Evolutionary conservation across 2,329 filamentous ascomycete species (phyloP).

Genomic region (Catunica adiposa): DNA sequence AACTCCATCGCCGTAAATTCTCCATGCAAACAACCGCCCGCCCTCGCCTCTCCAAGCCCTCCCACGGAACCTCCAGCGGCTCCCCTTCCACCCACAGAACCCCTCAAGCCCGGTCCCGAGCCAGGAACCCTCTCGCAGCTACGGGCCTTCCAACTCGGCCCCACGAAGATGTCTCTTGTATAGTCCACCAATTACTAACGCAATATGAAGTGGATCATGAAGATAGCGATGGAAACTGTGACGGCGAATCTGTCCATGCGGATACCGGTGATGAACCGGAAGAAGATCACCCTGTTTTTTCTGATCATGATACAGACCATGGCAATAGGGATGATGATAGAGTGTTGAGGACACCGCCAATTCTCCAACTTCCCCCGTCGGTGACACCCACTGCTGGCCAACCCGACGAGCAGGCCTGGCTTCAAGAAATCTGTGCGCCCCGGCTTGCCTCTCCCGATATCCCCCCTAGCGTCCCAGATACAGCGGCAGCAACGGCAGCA

Average conservation of each 20-base stretch:
- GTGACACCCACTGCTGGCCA: not conserved
- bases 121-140: not conserved
- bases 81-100: too few species aligned
- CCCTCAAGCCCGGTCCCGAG: too few species aligned
- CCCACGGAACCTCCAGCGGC: not conserved
- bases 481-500: too few species aligned
- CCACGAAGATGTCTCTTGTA: not conserved
- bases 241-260: not conserved
- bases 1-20: conserved; percentile 47
- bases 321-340: too few species aligned
- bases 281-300: too few species aligned
- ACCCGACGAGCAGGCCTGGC: not conserved
- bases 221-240: not conserved
- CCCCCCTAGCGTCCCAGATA: too few species aligned
- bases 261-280: not conserved
- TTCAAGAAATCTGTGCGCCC: too few species aligned
- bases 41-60: not conserved
- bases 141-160: not conserved
- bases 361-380: not conserved
- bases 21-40: conserved; percentile 37
- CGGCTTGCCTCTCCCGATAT: not conserved
- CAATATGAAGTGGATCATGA: not conserved
- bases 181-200: not conserved
- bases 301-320: too few species aligned
- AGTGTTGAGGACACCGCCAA: not conserved